Base-by-base conservation (phyloP, 768 basidiomycete genomes). In the Lentinula boryana region DNA sequence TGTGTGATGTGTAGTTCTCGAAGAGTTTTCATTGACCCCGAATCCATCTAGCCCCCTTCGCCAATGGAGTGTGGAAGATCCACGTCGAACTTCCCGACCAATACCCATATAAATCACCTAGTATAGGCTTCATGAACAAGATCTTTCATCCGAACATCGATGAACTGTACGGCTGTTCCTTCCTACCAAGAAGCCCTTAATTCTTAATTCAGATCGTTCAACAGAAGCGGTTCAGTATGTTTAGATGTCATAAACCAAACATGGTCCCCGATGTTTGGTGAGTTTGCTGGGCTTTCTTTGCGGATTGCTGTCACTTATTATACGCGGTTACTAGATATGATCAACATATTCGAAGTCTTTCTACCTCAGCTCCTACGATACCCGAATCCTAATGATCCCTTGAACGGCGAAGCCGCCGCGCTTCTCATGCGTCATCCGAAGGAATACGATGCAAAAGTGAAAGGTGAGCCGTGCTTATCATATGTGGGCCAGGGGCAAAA, bases 61-160 rank as follows among this genome's bases (percentile, higher is more conserved):
- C 91, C n/a, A 91, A 92, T 43, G 97, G 97, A 40, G 90, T 95
- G 58, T 99, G 97, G 97, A 97, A 96, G 83, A 95, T 99, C 63
- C 97, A 99, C 69, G 97, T 99, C 61, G 97, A 99, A 72, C 82
- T 99, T 21, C 97, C 96, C 23, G 94, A 98, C 65, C 94, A 97
- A 74, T 99, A 98, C 71, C 97, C 97, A 2, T 99, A 89, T 85
- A 98, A 98, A 75, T 96, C 93, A 32, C 97, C 97, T 5, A 95
- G 93, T 70, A 99, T 99, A 66, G 97, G 97, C 1, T 99, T 99
- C 76, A 95, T 97, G 93, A 99, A 99, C 84, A 98, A 98, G 89
- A 98, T 99, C 73, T 98, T 97, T 72, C 97, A 98, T 68, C 97
- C 97, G 18, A 99, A 99, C 70, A 99, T 99, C 69, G 97, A 99